Conservation (phyloP, 371 early-diverging fungal species). For the Mortierella sp. region DNA sequence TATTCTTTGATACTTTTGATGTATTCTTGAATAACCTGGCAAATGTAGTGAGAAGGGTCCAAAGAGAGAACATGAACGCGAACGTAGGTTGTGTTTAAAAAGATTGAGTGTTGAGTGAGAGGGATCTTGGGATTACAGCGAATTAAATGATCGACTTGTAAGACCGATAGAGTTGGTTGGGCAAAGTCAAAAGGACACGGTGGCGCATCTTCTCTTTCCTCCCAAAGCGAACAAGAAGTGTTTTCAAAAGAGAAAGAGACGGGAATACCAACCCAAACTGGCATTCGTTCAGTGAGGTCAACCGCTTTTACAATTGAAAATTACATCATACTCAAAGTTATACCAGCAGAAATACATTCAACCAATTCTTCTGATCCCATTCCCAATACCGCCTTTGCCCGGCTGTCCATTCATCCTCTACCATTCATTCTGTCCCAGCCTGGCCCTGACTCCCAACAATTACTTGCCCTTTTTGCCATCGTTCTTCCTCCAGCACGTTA, state of each 20-base stretch:
- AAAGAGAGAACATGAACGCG: neutral
- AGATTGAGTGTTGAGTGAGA: neutral
- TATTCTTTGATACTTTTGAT: neutral
- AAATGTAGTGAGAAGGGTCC: neutral
- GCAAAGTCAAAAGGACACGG: neutral
- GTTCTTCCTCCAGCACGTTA: neutral
- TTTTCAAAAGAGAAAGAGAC: neutral
- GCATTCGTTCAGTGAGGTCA: conserved; percentile 8
- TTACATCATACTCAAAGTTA: neutral
- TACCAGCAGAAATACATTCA: neutral
- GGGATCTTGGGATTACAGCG: neutral
- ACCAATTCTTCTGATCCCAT: conserved; percentile 1
- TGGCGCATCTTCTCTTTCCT: neutral
- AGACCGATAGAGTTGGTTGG: neutral
- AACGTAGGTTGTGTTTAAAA: too few species aligned
- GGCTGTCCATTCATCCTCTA: neutral
- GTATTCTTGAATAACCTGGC: neutral
- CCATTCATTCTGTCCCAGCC: conserved; percentile 12
- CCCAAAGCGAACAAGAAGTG: neutral
- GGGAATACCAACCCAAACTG: conserved; percentile 22
- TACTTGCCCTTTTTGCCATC: neutral
- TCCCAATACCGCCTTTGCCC: conserved; percentile 31
- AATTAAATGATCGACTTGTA: neutral
- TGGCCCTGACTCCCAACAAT: conserved; percentile 13
- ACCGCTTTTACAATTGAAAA: neutral